A percentile compares a stretch with the other conserved stretches of the same genome.
phyloP scores from a whole-genome alignment of 176 grass and related monocot species.

The Ananas comosus region DNA sequence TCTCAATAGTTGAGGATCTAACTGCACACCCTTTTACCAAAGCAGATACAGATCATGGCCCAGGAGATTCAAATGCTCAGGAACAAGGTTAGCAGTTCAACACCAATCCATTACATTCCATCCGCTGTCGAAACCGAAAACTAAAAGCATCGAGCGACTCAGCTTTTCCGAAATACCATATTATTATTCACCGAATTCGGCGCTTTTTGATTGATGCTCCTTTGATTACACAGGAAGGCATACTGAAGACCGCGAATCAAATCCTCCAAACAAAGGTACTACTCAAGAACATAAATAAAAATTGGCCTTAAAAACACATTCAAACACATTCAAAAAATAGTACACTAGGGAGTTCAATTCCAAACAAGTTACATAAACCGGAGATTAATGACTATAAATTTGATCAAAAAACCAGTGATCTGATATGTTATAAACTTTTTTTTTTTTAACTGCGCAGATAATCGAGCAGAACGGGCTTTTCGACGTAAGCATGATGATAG shows the following conservation, averaged over 20 bases:
- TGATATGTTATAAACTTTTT: neutral
- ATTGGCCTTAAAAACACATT: neutral
- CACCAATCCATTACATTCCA: neutral
- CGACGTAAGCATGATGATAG: constrained; percentile 15
- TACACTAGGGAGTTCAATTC: too few relatives aligned
- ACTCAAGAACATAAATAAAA: neutral
- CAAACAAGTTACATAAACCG: neutral
- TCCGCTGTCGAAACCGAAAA: constrained; percentile 2
- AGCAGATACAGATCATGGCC: constrained; percentile 77
- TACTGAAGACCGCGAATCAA: constrained; percentile 46
- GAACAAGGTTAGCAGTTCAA: constrained; percentile 44
- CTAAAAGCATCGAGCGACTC: neutral
- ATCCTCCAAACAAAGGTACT: constrained; percentile 68
- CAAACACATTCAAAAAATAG: too few relatives aligned
- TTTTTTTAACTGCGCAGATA: constrained; percentile 20
- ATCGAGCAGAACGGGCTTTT: constrained; percentile 37
- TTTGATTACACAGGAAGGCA: constrained; percentile 48
- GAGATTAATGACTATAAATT: neutral
- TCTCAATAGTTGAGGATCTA: neutral
- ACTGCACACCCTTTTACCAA: constrained; percentile 8
- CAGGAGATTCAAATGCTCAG: constrained; percentile 60
- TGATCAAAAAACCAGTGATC: neutral
- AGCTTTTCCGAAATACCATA: neutral
- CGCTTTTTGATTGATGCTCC: neutral
- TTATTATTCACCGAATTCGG: neutral